Percentiles rank a stretch among this genome's conserved stretches.
phyloP scores from a whole-genome alignment of 2,329 filamentous ascomycete species.

The Ascochyta pisi region DNA sequence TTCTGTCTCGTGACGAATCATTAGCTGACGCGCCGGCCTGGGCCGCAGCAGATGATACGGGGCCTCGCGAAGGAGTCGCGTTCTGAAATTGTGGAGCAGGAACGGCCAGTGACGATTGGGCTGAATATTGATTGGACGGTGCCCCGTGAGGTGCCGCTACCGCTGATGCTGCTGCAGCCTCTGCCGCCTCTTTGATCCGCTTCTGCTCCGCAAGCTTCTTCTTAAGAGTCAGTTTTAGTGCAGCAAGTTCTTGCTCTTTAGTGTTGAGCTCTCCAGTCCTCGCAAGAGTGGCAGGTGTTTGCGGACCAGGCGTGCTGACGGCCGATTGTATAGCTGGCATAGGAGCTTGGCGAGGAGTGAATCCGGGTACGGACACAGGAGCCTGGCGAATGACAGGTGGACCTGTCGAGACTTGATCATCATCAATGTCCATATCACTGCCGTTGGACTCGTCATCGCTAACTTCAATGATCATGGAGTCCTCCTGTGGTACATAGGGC shows the following conservation, averaged over 20 bases:
- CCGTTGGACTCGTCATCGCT: slow-evolving; percentile 73
- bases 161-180: slow-evolving; percentile 17
- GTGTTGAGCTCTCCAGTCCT: slow-evolving; percentile 53
- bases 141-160: slow-evolving; percentile 1
- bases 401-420: slow-evolving; percentile 56
- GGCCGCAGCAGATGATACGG: not conserved
- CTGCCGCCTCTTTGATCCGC: slow-evolving; percentile 27
- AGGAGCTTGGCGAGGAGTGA: slow-evolving; percentile 36
- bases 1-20: slow-evolving; percentile 16
- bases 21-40: not conserved
- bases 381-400: slow-evolving; percentile 18
- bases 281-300: slow-evolving; percentile 46
- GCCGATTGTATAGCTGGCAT: slow-evolving; percentile 32
- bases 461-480: slow-evolving; percentile 80
- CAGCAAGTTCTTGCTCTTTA: slow-evolving; percentile 59
- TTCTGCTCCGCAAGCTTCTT: slow-evolving; percentile 36
- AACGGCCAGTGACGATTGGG: too few species aligned
- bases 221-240: slow-evolving; percentile 42
- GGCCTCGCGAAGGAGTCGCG: not conserved
- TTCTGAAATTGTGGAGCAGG: not conserved
- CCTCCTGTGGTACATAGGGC: slow-evolving; percentile 56
- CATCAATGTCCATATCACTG: slow-evolving; percentile 69
- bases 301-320: slow-evolving; percentile 44
- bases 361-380: slow-evolving; percentile 27
- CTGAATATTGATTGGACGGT: not conserved